Evolutionary conservation across 768 basidiomycete species (phyloP), one percentile per base, ranked within the genome.

Genomic region (Lentinula lateritia): DNA sequence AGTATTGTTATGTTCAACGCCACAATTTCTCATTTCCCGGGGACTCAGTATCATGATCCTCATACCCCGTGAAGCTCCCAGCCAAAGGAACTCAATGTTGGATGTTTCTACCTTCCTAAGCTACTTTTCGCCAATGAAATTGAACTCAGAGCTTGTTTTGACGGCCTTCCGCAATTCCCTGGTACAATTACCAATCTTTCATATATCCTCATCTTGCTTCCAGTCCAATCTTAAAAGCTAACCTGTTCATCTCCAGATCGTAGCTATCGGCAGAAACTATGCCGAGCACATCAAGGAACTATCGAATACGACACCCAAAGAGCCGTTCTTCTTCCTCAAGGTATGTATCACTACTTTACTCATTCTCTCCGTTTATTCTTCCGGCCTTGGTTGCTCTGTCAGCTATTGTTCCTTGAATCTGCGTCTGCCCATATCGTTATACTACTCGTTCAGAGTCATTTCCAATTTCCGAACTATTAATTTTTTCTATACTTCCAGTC

Each of bases 291-390:
- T 89, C 71, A 93, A 91, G 74, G 97, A 99, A 70, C 82, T 98
- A 39, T 89, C 87, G 69, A 98, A 98, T 71, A 77, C 89, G 5
- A 76, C 88, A 5, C 95, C 96, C 0, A 91, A 87, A 71, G 95
- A 98, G 70, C 97, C 97, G 0, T 98, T 99, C 81, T 95, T 98
- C 83, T 99, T 99, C 79, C 76, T 98, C 32, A 99, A 99, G 23
- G 55, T 56, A 38, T 39, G 53, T 39, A 20, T 48, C 7, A 18
- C 15, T n/a, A 45, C 18, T 10, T 18, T 18, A 32, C 18, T 20
- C 36, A 6, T 3, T 56, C 20, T 15, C 8, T 28, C 15, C 13
- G 38, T 56, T 56, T 23, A 36, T 6, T 41, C 13, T 55, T 55
- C 15, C 39, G 8, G 5, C n/a, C 28, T 9, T 42, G 6, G 6